Base-by-base conservation (phyloP, 1,139 yeast genomes). In the Saccharomyces hybrid region DNA sequence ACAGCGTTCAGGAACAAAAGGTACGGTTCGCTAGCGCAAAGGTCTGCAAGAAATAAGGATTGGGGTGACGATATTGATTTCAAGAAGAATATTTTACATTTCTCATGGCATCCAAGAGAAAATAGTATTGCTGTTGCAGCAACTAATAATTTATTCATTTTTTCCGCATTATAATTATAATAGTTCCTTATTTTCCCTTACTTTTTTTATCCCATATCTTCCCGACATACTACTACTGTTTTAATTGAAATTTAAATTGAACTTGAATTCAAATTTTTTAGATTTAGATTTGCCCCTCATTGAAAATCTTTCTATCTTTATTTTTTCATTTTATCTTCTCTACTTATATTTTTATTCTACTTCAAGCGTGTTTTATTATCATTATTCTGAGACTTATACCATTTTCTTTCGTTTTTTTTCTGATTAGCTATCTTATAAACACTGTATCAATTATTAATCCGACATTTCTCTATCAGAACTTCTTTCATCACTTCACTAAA, bases 61-160 rank as follows among this genome's bases (percentile, higher is more conserved):
- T 83, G 85, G 70, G 74, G 70, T 53, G 95, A 88, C 70, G 85
- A 84, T 61, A 87, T 91, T 65, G 98, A 95, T 72, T 93, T 90
- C 75, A 90, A 91, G 72, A 91, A 91, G 79, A 87, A 90, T 73
- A 91, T 95, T 61, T 79, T 93, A 72, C 98, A 93, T 74, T 79
- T 90, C 72, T 90, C 98, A 68, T 95, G 99, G 99, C 99, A 95
- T 76, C 99, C 99, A 60, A 80, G 78, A 66, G 99, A 95, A 74
- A 89, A 93, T 74, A 85, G 95, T 51, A 96, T 95, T 62, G 99
- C 99, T 48, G 88, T 95, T 67, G 99, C 98, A 51, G 99, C 99
- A 32, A 95, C 99, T 28, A 95, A 95, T 75, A 95, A 95, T 74
- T 79, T 88, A 67, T 86, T 86, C 74, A 85, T 86, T 60, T 84